These are phyloP conservation scores for Venturia nashicola DNA, from an alignment of 2,329 filamentous ascomycete genomes.

Conservation along the genomic window DNA sequence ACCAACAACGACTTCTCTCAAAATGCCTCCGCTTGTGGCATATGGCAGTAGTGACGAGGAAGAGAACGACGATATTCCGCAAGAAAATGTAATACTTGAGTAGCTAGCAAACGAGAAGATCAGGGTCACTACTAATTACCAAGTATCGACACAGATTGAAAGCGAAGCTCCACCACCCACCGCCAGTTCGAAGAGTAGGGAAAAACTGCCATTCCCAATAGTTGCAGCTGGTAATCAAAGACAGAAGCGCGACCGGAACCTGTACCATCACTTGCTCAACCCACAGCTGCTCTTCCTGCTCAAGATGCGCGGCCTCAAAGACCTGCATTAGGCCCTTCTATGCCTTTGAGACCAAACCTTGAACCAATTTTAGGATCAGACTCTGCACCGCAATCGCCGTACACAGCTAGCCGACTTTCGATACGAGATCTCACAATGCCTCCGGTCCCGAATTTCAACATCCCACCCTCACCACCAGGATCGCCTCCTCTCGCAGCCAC, in stretches of 20 bases:
- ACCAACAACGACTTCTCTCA: not conserved
- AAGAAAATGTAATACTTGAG: not conserved
- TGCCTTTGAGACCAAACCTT: not conserved
- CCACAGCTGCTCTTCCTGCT: not conserved
- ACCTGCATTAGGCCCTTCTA: slow-evolving; percentile 10
- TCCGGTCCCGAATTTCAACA: slow-evolving; percentile 56
- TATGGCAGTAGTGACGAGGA: slow-evolving; percentile 13
- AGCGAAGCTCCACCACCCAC: not conserved
- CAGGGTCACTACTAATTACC: slow-evolving; percentile 13
- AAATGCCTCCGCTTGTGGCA: slow-evolving; percentile 11
- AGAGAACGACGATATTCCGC: slow-evolving; percentile 10
- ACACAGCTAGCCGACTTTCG: slow-evolving; percentile 50
- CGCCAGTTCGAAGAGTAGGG: not conserved
- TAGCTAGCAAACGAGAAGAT: not conserved
- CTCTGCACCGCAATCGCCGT: slow-evolving; percentile 45
- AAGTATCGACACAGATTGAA: slow-evolving; percentile 6
- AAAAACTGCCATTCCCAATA: not conserved
- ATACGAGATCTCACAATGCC: slow-evolving; percentile 65
- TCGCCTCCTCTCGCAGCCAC: slow-evolving; percentile 35
- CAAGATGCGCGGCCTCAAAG: slow-evolving; percentile 5
- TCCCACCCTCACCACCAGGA: slow-evolving; percentile 60
- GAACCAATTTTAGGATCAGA: not conserved
- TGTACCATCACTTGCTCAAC: not conserved
- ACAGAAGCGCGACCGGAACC: not conserved
- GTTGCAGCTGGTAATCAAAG: not conserved